Percentiles rank a stretch among this genome's conserved stretches.
Conservation (phyloP, 257 asterid genomes). For the Forsythia suspensa region DNA sequence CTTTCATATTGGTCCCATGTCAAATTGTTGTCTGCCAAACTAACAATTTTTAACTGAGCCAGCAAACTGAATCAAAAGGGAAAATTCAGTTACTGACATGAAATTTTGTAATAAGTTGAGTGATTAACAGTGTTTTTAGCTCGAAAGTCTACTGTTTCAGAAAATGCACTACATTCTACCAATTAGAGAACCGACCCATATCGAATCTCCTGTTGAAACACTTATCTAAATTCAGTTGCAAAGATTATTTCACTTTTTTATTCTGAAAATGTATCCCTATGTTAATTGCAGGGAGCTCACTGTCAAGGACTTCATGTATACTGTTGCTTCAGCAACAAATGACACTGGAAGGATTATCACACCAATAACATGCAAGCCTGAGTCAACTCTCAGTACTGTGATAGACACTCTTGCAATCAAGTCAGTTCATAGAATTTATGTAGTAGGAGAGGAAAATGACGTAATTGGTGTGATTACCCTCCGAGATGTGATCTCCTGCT, state of each 20-base stretch:
- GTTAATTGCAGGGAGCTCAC: constrained; percentile 57
- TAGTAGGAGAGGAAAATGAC: constrained; percentile 41
- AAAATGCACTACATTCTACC: too few relatives aligned
- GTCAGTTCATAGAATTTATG: constrained; percentile 76
- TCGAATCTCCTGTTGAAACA: background rate
- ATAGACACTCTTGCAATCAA: constrained; percentile 61
- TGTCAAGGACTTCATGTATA: constrained; percentile 64
- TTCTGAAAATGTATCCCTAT: constrained; percentile 2
- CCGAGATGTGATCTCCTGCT: constrained; percentile 85
- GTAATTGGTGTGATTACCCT: constrained; percentile 71
- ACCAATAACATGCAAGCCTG: constrained; percentile 77
- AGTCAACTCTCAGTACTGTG: constrained; percentile 59
- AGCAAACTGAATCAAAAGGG: too few relatives aligned
- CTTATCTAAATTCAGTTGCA: background rate
- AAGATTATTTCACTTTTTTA: background rate
- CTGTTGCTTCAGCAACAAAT: constrained; percentile 43
- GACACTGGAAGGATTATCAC: constrained; percentile 38
- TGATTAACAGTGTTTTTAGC: too few relatives aligned
- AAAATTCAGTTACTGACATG: too few relatives aligned
- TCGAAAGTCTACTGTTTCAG: too few relatives aligned
- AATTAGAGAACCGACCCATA: background rate
- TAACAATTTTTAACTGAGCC: too few relatives aligned
- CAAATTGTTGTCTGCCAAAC: too few relatives aligned
- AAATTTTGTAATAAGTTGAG: background rate
- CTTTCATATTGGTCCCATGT: too few relatives aligned